Percentiles rank a stretch among this genome's conserved stretches.
Conservation (phyloP, 345 rosid genomes). For the Syzygium jambos region DNA sequence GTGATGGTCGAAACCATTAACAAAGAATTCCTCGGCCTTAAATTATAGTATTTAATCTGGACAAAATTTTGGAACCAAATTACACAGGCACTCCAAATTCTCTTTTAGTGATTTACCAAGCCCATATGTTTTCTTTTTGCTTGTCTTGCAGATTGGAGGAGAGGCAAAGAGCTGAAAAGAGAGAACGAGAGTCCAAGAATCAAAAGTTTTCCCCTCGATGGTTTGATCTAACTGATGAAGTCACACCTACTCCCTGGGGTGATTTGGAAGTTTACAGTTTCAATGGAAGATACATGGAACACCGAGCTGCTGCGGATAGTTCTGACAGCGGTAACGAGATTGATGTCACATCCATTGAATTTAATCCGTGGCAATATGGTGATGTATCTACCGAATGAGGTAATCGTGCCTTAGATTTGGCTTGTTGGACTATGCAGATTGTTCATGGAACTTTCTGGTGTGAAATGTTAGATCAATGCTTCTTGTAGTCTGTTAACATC, state of each 20-base stretch:
- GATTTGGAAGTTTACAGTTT: slow-evolving; percentile 56
- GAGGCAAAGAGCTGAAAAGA: slow-evolving; percentile 70
- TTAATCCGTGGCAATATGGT: slow-evolving; percentile 73
- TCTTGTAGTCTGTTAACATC: background rate
- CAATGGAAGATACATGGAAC: slow-evolving; percentile 58
- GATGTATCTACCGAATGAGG: slow-evolving; percentile 47
- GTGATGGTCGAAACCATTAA: background rate
- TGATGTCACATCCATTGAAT: slow-evolving; percentile 37
- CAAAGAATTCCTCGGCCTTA: background rate
- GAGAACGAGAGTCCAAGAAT: slow-evolving; percentile 46
- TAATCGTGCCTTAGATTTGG: background rate
- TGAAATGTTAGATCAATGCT: background rate
- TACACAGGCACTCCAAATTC: background rate
- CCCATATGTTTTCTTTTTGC: slow-evolving; percentile 1
- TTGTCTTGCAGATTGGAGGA: slow-evolving; percentile 52
- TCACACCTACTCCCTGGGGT: slow-evolving; percentile 62
- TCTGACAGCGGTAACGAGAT: slow-evolving; percentile 18
- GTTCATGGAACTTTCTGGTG: background rate
- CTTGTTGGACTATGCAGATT: background rate
- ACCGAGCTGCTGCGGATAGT: slow-evolving; percentile 32
- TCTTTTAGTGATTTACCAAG: background rate
- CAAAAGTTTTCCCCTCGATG: slow-evolving; percentile 56
- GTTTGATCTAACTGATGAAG: slow-evolving; percentile 60
- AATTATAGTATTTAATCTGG: background rate
- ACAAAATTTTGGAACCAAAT: background rate